Percentiles rank a stretch among this genome's conserved stretches.
Evolutionary conservation across 2,329 filamentous ascomycete genomes (phyloP).

Genomic region (Coccinonectria pachysandricola): DNA sequence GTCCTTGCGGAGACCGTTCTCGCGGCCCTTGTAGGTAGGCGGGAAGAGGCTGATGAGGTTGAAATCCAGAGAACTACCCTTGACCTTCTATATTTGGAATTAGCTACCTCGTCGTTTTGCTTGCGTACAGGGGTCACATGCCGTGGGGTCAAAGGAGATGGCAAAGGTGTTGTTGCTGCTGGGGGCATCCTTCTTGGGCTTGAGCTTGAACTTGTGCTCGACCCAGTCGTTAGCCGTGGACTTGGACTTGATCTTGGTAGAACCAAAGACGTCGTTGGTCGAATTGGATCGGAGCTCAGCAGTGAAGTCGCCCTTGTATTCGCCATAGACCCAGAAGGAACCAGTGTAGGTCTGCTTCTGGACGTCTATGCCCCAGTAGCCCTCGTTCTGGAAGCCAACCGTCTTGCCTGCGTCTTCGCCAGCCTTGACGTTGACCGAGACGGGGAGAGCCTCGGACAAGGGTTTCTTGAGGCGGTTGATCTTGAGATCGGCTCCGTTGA

Average conservation of each 20-base stretch:
- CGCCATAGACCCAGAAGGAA: slow-evolving; percentile 43
- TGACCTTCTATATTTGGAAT: slow-evolving; percentile 20
- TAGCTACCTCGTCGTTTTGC: too few species aligned
- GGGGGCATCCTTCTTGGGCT: slow-evolving; percentile 34
- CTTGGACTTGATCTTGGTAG: slow-evolving; percentile 34
- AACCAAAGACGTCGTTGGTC: slow-evolving; percentile 34
- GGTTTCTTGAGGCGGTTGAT: slow-evolving; percentile 36
- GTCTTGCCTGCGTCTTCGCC: slow-evolving; percentile 16
- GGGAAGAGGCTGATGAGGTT: slow-evolving; percentile 51
- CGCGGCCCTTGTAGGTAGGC: slow-evolving; percentile 45
- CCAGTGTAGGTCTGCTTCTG: slow-evolving; percentile 36
- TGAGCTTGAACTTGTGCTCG: slow-evolving; percentile 38
- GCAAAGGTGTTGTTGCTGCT: slow-evolving; percentile 46
- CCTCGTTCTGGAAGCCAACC: slow-evolving; percentile 41
- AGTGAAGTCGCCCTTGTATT: slow-evolving; percentile 36
- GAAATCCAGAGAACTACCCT: slow-evolving; percentile 39
- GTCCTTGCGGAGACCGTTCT: slow-evolving; percentile 48
- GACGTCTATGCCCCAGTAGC: slow-evolving; percentile 48
- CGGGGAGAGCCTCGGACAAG: slow-evolving; percentile 41
- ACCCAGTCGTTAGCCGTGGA: slow-evolving; percentile 34
- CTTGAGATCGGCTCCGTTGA: slow-evolving; percentile 33
- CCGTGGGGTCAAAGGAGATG: slow-evolving; percentile 38
- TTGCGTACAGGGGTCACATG: too few species aligned
- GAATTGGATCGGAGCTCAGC: slow-evolving; percentile 35
- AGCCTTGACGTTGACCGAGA: slow-evolving; percentile 37